These are phyloP conservation scores for Russula lepida DNA, from an alignment of 768 basidiomycete genomes.

Conservation along the genomic window DNA sequence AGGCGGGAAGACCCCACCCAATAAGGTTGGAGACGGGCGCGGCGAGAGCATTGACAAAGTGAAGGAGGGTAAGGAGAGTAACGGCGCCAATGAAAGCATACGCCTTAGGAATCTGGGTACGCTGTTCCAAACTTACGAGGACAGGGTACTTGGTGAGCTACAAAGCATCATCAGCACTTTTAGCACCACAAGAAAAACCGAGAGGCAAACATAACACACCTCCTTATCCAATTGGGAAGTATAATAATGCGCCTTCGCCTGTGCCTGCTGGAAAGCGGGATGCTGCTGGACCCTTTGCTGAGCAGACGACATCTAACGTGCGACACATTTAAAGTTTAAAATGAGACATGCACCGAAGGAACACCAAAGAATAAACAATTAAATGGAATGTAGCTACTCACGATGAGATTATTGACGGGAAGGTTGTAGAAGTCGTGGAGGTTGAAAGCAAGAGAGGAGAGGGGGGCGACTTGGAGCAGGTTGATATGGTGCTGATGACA, in stretches of 20 bases:
- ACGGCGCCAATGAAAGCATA: slow-evolving; percentile 74
- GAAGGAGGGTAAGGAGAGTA: slow-evolving; percentile 58
- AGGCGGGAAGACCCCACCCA: slow-evolving; percentile 91
- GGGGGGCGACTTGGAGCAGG: slow-evolving; percentile 18
- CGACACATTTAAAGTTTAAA: not conserved
- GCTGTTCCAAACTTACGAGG: slow-evolving; percentile 75
- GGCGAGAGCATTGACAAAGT: slow-evolving; percentile 87
- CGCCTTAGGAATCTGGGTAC: slow-evolving; percentile 89
- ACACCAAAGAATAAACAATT: not conserved
- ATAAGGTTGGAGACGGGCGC: slow-evolving; percentile 89
- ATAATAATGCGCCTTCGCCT: slow-evolving; percentile 76
- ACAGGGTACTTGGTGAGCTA: slow-evolving; percentile 82
- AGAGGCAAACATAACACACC: slow-evolving; percentile 40
- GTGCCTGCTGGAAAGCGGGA: slow-evolving; percentile 76
- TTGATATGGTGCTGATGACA: slow-evolving; percentile 47
- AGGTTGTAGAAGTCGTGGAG: slow-evolving; percentile 14
- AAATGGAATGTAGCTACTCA: slow-evolving; percentile 6
- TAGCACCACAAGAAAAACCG: not conserved
- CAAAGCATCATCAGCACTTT: not conserved
- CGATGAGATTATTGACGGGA: slow-evolving; percentile 2
- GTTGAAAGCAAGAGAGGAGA: slow-evolving; percentile 19
- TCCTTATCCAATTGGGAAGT: slow-evolving; percentile 92
- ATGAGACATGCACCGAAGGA: not conserved
- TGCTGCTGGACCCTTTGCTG: slow-evolving; percentile 81
- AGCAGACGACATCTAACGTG: slow-evolving; percentile 55